Evolutionary conservation across 1,139 yeast species (phyloP), one percentile per base, ranked within the genome.

Genomic region (Scheffersomyces segobiensis): DNA sequence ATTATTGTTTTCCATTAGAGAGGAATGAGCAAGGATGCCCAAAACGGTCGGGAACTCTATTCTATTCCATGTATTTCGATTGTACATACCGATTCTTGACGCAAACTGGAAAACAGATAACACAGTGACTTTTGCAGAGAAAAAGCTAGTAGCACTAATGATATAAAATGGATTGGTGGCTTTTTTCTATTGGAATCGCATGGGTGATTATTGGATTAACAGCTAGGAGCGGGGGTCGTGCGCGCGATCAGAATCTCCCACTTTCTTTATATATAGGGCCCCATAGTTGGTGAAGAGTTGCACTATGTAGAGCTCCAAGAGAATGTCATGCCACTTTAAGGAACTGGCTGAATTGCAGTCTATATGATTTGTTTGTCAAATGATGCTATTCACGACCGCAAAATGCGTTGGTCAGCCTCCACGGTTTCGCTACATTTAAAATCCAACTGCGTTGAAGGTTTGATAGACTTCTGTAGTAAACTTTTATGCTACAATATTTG

Each of bases 141-240:
- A 32, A 32, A 24, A 14, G 14, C 42, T 32, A 32, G 42, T 32
- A 32, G 42, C 14, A 24, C 26, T 10, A 32, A 32, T 12, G 17
- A 32, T 32, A 14, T 32, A 32, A 32, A 32, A 32, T 32, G 42
- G 17, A 32, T 24, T 19, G 50, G 50, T 24, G 26, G n/a, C 24
- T 48, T 48, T 48, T 48, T 48, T 48, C 50, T 48, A 48, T 48
- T 48, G 50, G 50, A 48, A 48, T 48, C 50, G 26, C 20, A 24
- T 48, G 50, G 26, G 26, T 48, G 50, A 20, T 48, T 20, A 48
- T 48, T 48, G 50, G 50, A 19, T 48, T 48, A 48, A 10, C 50
- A 48, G 50, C 21, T 14, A 14, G 42, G 12, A 32, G 17, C 42
- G 42, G 17, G 42, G 42, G 42, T 32, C 42, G 42, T 32, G 42